Evolutionary conservation across 768 basidiomycete genomes (phyloP).

Genomic region (Mycena epipterygia): DNA sequence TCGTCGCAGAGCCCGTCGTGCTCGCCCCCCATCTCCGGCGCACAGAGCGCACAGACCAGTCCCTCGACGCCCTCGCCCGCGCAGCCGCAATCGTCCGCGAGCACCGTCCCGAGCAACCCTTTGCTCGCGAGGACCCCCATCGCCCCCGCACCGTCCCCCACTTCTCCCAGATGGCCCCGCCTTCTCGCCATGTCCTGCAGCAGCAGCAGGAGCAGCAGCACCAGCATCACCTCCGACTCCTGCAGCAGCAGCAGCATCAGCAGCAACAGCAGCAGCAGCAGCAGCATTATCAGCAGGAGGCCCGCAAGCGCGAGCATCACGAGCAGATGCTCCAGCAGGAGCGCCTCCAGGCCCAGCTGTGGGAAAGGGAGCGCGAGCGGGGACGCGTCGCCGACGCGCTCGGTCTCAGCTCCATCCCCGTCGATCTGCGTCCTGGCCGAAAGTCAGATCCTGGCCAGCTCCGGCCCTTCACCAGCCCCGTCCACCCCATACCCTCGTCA

Average conservation of each 20-base stretch:
- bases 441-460: constrained; percentile 40
- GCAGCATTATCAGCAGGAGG: constrained; percentile 31
- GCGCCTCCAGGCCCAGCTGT: constrained; percentile 35
- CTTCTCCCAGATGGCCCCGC: constrained; percentile 2
- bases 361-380: constrained; percentile 12
- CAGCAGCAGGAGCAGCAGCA: constrained; percentile 39
- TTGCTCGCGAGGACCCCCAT: constrained; percentile 28
- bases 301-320: constrained; percentile 34
- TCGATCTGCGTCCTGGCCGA: constrained; percentile 30
- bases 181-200: constrained; percentile 16
- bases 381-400: constrained; percentile 14
- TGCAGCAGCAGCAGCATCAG: constrained; percentile 37
- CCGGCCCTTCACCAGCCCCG: constrained; percentile 27
- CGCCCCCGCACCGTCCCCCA: constrained; percentile 19
- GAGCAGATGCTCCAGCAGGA: constrained; percentile 42
- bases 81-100: constrained; percentile 40
- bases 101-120: constrained; percentile 33
- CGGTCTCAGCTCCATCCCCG: background rate
- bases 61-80: constrained; percentile 37
- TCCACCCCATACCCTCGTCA: constrained; percentile 31
- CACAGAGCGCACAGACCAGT: constrained; percentile 25
- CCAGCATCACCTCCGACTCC: constrained; percentile 36
- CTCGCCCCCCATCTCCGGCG: constrained; percentile 48
- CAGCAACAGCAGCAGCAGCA: constrained; percentile 43
- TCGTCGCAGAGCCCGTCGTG: constrained; percentile 43